Percentiles rank a stretch among this genome's conserved stretches.
Evolutionary conservation across 1,139 yeast genomes (phyloP).

Genomic region (Suhomyces wounanorum): DNA sequence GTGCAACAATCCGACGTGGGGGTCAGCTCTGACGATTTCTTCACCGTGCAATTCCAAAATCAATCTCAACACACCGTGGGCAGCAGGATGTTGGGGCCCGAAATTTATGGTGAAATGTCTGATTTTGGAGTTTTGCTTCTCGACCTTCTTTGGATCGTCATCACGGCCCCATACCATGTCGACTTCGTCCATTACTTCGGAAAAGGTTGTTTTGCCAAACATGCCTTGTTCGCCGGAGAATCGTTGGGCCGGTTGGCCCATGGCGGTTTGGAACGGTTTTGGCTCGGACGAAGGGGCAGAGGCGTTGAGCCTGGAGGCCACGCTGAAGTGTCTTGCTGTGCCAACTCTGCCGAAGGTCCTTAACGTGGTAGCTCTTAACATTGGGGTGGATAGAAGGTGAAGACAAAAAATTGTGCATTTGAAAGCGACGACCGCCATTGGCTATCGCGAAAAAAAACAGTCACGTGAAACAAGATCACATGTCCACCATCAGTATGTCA

Average conservation of each 20-base stretch:
- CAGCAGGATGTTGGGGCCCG: slow-evolving; percentile 96
- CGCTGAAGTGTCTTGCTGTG: slow-evolving; percentile 18
- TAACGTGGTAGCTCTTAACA: slow-evolving; percentile 27
- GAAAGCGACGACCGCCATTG: slow-evolving; percentile 26
- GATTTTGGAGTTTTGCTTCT: slow-evolving; percentile 57
- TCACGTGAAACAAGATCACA: slow-evolving; percentile 5
- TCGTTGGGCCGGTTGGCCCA: slow-evolving; percentile 41
- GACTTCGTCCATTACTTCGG: slow-evolving; percentile 49
- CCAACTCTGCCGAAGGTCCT: slow-evolving; percentile 12
- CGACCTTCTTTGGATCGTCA: slow-evolving; percentile 48
- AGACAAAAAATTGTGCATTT: slow-evolving; percentile 8
- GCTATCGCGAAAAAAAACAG: slow-evolving; percentile 6
- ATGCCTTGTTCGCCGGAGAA: slow-evolving; percentile 36
- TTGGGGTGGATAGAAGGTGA: slow-evolving; percentile 10
- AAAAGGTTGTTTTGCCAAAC: slow-evolving; percentile 45
- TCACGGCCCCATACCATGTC: slow-evolving; percentile 51
- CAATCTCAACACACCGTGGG: slow-evolving; percentile 88
- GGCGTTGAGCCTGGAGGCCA: slow-evolving; percentile 19
- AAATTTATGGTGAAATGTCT: slow-evolving; percentile 88
- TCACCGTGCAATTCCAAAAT: slow-evolving; percentile 87
- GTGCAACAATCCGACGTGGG: slow-evolving; percentile 85
- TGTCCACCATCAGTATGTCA: too few species aligned
- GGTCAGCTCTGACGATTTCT: slow-evolving; percentile 84
- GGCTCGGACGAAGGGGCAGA: slow-evolving; percentile 22
- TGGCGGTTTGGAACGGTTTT: slow-evolving; percentile 37